Evolutionary conservation across 2,329 filamentous ascomycete species (phyloP).

Genomic region (Mollisiaceae sp.): DNA sequence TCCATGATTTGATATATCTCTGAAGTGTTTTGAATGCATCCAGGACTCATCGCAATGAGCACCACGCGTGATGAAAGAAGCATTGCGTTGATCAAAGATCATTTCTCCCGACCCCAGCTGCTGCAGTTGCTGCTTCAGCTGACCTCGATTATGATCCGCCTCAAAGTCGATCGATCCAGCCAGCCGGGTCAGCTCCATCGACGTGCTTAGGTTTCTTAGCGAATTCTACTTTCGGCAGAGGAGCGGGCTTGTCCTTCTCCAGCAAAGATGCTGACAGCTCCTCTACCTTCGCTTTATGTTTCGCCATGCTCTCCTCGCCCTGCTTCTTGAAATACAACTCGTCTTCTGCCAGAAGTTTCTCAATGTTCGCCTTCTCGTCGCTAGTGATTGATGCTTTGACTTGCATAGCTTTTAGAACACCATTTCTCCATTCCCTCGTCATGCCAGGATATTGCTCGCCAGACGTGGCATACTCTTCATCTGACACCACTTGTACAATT

Average conservation of each 20-base stretch:
- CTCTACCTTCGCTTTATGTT: background rate
- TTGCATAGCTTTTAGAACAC: conserved; percentile 18
- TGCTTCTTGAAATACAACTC: background rate
- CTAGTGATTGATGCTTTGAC: conserved; percentile 9
- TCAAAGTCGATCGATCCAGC: background rate
- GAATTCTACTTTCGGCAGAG: background rate
- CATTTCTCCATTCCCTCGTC: conserved; percentile 14
- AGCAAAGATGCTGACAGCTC: background rate
- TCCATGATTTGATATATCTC: no score
- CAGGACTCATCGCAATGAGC: no score
- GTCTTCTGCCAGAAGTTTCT: conserved; percentile 6
- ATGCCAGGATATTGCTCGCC: conserved; percentile 24
- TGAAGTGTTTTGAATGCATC: no score
- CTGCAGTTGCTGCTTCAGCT: no score
- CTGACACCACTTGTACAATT: conserved; percentile 62
- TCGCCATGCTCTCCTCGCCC: background rate
- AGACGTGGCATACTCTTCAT: conserved; percentile 49
- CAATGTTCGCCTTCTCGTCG: conserved; percentile 17
- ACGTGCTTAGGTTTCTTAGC: background rate
- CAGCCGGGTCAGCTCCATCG: background rate
- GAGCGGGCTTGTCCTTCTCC: background rate
- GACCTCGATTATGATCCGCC: no score
- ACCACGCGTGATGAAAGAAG: no score
- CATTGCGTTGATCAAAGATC: no score
- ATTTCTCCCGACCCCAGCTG: no score